Evolutionary conservation across 495 filamentous ascomycete species (phyloP).

Genomic region (Penicillium samsonianum): DNA sequence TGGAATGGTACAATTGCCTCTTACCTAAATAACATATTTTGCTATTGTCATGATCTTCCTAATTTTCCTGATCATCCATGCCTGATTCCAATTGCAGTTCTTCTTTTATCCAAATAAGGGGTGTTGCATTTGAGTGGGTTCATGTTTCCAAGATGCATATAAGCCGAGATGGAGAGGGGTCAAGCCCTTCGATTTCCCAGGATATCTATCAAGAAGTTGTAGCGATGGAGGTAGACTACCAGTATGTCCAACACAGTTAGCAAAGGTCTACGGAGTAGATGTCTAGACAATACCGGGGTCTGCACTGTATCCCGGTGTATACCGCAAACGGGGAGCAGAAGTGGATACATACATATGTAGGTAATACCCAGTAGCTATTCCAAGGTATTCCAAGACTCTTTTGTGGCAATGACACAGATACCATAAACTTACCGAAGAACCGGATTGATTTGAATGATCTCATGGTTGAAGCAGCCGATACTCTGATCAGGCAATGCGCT

Average conservation of each 20-base stretch:
- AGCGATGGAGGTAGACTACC: background rate
- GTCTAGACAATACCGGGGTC: background rate
- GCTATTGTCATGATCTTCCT: too few relatives aligned
- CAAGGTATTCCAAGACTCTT: too few relatives aligned
- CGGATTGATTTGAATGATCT: background rate
- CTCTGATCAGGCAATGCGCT: constrained; percentile 6
- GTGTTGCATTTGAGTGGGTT: background rate
- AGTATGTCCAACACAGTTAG: background rate
- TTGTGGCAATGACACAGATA: too few relatives aligned
- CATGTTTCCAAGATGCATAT: background rate
- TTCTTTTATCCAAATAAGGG: background rate
- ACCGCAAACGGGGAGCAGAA: background rate
- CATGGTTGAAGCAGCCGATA: background rate
- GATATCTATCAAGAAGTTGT: background rate
- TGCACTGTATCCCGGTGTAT: background rate
- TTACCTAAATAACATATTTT: background rate
- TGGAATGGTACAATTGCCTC: background rate
- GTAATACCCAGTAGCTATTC: too few relatives aligned
- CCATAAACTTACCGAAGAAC: background rate
- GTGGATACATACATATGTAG: too few relatives aligned
- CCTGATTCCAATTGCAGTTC: background rate
- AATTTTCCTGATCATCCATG: background rate
- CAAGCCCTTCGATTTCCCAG: background rate
- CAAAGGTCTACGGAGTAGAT: constrained; percentile 2
- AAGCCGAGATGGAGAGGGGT: background rate